A percentile compares a stretch with the other conserved stretches of the same genome.
These are phyloP conservation scores for Halophytophthora batemanensis DNA, from an alignment of 352 stramenopile species.

Conservation along the genomic window DNA sequence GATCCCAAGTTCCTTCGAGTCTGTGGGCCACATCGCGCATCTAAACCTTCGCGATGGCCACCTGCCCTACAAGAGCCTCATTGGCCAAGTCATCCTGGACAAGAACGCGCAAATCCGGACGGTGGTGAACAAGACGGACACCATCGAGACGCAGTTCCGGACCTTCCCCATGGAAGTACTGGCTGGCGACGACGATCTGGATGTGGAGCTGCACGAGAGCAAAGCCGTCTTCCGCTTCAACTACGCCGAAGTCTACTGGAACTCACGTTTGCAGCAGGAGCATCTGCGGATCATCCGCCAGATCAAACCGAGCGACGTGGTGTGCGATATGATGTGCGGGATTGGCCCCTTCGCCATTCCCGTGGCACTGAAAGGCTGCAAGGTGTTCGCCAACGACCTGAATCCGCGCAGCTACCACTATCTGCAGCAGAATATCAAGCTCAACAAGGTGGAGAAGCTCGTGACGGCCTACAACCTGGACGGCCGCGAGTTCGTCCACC, in stretches of 20 bases:
- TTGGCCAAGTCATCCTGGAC: conserved; percentile 97
- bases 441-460: conserved; percentile 88
- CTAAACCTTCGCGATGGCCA: conserved; percentile 95
- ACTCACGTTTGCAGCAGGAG: conserved; percentile 94
- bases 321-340: conserved; percentile 95
- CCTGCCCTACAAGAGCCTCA: conserved; percentile 95
- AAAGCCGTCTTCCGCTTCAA: conserved; percentile 93
- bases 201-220: conserved; percentile 92
- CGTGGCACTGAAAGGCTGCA: conserved; percentile 79
- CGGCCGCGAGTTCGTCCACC: conserved; percentile 89
- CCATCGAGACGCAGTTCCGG: conserved; percentile 93
- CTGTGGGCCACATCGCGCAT: conserved; percentile 96
- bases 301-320: conserved; percentile 62
- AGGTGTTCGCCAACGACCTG: conserved; percentile 92
- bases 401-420: conserved; percentile 92
- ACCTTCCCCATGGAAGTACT: conserved; percentile 97
- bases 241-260: conserved; percentile 97
- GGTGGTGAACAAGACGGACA: conserved; percentile 98
- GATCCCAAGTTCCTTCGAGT: conserved; percentile 95
- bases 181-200: conserved; percentile 77
- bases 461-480: conserved; percentile 91
- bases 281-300: conserved; percentile 89
- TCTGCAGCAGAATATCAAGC: conserved; percentile 86
- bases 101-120: conserved; percentile 95
- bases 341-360: conserved; percentile 96